These are phyloP conservation scores for Neurospora africana DNA, from an alignment of 495 filamentous ascomycete genomes.

Conservation along the genomic window DNA sequence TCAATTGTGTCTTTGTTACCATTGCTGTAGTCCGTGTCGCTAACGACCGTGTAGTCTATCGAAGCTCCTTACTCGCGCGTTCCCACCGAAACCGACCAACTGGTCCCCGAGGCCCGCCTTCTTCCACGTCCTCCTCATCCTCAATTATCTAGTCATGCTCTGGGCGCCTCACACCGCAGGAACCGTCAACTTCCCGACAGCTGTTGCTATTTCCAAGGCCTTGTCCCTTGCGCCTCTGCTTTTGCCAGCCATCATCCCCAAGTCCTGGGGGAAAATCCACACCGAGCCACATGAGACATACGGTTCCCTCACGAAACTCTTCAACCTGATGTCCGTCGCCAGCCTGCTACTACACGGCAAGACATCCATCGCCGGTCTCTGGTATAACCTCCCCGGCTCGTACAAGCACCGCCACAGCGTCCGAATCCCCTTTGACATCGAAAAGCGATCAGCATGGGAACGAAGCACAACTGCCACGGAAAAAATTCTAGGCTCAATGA, in stretches of 20 bases:
- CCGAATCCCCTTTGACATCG: conserved; percentile 32
- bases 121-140: conserved; percentile 28
- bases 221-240: conserved; percentile 40
- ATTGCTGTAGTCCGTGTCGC: neutral
- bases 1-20: too few species aligned
- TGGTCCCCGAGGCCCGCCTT: conserved; percentile 38
- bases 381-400: conserved; percentile 31
- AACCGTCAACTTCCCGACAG: conserved; percentile 33
- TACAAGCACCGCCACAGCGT: conserved; percentile 35
- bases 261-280: conserved; percentile 30
- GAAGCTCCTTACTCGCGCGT: conserved; percentile 14
- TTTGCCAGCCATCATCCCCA: conserved; percentile 31
- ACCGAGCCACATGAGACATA: conserved; percentile 29
- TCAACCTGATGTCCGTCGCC: conserved; percentile 27
- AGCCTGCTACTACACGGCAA: conserved; percentile 30
- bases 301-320: conserved; percentile 27
- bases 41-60: conserved; percentile 7
- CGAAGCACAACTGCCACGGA: conserved; percentile 31
- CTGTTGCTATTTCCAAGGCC: conserved; percentile 32
- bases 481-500: conserved; percentile 29
- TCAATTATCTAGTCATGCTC: conserved; percentile 33
- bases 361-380: conserved; percentile 23
- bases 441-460: conserved; percentile 29
- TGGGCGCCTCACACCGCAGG: conserved; percentile 37
- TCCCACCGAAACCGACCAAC: conserved; percentile 29